Conservation (phyloP, 2,329 filamentous ascomycete genomes). For the Diaporthe sp. region DNA sequence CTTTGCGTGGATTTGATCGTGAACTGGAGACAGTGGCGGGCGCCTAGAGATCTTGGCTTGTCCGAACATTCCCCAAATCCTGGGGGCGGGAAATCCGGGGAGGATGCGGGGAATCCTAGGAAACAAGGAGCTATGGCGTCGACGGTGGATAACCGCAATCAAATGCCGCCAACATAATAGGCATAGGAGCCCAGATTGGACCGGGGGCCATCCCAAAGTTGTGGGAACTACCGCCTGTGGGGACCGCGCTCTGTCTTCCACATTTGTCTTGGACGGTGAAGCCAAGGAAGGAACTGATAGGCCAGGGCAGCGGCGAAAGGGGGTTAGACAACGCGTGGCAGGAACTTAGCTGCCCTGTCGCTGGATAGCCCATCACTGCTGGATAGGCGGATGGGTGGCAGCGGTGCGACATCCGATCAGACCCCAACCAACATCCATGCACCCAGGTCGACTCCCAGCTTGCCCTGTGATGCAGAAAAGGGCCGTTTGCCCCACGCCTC, state of each 20-base stretch:
- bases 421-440: slow-evolving; percentile 1
- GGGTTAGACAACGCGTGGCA: slow-evolving; percentile 28
- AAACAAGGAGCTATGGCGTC: slow-evolving; percentile 5
- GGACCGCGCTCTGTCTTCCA: slow-evolving; percentile 5
- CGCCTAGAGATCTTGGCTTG: slow-evolving; percentile 19
- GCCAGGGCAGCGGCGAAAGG: background rate
- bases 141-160: slow-evolving; percentile 29
- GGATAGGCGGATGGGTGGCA: slow-evolving; percentile 5
- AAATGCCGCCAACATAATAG: slow-evolving; percentile 27
- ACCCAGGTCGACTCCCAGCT: slow-evolving; percentile 20
- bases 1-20: background rate
- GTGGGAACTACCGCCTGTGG: slow-evolving; percentile 19
- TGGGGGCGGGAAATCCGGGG: slow-evolving; percentile 32
- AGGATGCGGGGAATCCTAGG: slow-evolving; percentile 26
- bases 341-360: slow-evolving; percentile 13
- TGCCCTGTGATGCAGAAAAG: slow-evolving; percentile 25
- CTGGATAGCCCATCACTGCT: background rate
- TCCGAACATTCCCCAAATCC: slow-evolving; percentile 11
- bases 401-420: slow-evolving; percentile 22
- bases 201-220: slow-evolving; percentile 20
- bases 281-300: slow-evolving; percentile 27
- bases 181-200: slow-evolving; percentile 9
- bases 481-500: slow-evolving; percentile 30
- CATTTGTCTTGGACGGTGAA: slow-evolving; percentile 2
- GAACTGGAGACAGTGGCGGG: slow-evolving; percentile 19